Evolutionary conservation across 2,329 filamentous ascomycete species (phyloP).

Genomic region (Tothia fuscella): DNA sequence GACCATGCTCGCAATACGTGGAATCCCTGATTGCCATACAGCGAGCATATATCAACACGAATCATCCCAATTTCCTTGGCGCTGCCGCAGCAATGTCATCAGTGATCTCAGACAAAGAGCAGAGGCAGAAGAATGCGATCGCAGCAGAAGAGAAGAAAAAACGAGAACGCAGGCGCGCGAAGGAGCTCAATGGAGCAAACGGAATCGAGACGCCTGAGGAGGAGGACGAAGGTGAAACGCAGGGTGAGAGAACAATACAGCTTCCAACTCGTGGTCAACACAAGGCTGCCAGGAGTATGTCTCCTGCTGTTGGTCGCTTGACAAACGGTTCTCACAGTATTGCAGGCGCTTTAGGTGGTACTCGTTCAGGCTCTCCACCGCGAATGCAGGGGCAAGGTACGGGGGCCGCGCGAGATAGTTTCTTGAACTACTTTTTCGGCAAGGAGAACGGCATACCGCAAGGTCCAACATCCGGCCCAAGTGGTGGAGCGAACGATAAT

Average conservation of each 20-base stretch:
- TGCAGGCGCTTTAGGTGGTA: constrained; percentile 51
- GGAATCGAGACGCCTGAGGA: constrained; percentile 50
- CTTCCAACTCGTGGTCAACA: constrained; percentile 48
- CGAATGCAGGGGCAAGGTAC: constrained; percentile 43
- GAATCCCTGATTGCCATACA: constrained; percentile 97
- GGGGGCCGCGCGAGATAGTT: constrained; percentile 71
- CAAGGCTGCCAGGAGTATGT: constrained; percentile 64
- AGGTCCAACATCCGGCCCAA: constrained; percentile 23
- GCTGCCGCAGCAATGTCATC: constrained; percentile 96
- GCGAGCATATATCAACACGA: constrained; percentile 97
- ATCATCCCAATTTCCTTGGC: constrained; percentile 96
- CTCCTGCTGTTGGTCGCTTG: constrained; percentile 56
- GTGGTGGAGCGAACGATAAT: constrained; percentile 29
- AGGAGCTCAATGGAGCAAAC: constrained; percentile 68
- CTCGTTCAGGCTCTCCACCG: constrained; percentile 49
- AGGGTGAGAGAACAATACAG: constrained; percentile 32
- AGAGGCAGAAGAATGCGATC: constrained; percentile 72
- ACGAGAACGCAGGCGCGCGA: constrained; percentile 68
- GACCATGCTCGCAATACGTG: constrained; percentile 80
- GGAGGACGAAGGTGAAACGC: constrained; percentile 45
- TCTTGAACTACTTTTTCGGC: constrained; percentile 97
- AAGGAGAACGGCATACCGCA: constrained; percentile 60
- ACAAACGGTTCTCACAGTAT: constrained; percentile 43
- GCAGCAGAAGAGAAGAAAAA: constrained; percentile 77
- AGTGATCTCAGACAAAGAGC: constrained; percentile 88